These are phyloP conservation scores for Colletotrichum tofieldiae DNA, from an alignment of 2,329 filamentous ascomycete species.

Conservation along the genomic window DNA sequence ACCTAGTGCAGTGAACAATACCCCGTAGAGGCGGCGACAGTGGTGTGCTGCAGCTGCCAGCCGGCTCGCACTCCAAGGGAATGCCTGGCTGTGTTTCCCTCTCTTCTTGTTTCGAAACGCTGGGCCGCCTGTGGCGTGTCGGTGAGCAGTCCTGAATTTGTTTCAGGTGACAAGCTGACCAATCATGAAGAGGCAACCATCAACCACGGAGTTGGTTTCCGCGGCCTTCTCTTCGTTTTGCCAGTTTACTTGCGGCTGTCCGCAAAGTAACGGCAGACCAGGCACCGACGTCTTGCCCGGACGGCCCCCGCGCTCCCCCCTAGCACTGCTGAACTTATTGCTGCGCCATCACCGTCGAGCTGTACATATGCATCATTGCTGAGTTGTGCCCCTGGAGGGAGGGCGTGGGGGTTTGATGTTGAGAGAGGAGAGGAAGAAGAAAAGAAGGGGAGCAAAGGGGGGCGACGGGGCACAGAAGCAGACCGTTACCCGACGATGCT, in stretches of 20 bases:
- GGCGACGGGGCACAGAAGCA: background rate
- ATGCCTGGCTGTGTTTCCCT: slow-evolving; percentile 23
- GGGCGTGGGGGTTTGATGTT: background rate
- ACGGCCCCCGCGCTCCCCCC: background rate
- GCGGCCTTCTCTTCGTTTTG: slow-evolving; percentile 5
- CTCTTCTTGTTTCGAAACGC: slow-evolving; percentile 42
- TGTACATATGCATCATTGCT: background rate
- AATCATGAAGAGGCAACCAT: slow-evolving; percentile 25
- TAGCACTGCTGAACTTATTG: background rate
- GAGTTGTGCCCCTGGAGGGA: background rate
- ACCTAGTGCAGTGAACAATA: background rate
- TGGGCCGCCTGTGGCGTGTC: slow-evolving; percentile 35
- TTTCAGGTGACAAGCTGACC: slow-evolving; percentile 42
- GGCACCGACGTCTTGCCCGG: background rate
- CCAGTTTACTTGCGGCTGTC: slow-evolving; percentile 27
- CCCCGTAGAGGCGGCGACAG: background rate
- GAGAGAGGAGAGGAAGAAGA: background rate
- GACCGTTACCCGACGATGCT: background rate
- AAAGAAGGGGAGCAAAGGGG: background rate
- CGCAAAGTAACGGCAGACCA: slow-evolving; percentile 24
- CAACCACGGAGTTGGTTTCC: slow-evolving; percentile 16
- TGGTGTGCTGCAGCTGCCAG: slow-evolving; percentile 3
- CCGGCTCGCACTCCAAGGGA: background rate
- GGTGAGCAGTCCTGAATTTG: slow-evolving; percentile 45
- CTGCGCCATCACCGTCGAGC: slow-evolving; percentile 3